These are phyloP conservation scores for Penicillium ucsense DNA, from an alignment of 495 filamentous ascomycete species.

Conservation along the genomic window DNA sequence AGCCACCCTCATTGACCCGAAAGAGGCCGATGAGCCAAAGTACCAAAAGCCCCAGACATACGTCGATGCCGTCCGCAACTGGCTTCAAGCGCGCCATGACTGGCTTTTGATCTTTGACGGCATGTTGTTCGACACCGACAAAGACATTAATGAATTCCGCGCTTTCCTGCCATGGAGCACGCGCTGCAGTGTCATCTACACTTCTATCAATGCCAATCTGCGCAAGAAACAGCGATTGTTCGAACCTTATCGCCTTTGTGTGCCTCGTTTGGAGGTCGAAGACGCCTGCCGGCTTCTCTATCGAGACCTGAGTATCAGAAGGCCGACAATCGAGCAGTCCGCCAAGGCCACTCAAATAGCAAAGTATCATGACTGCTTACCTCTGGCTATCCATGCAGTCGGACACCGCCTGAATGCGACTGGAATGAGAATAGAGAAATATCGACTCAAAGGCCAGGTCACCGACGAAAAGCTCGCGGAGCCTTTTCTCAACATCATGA, in stretches of 20 bases:
- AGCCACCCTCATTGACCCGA: slow-evolving; percentile 39
- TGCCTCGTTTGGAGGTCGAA: slow-evolving; percentile 49
- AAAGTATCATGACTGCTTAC: slow-evolving; percentile 58
- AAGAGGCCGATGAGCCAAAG: slow-evolving; percentile 25
- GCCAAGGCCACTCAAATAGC: slow-evolving; percentile 57
- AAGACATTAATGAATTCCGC: slow-evolving; percentile 46
- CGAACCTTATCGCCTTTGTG: slow-evolving; percentile 61
- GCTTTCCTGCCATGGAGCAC: slow-evolving; percentile 61
- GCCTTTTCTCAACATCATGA: slow-evolving; percentile 60
- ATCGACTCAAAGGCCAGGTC: slow-evolving; percentile 55
- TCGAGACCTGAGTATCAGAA: slow-evolving; percentile 44
- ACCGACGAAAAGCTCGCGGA: slow-evolving; percentile 58
- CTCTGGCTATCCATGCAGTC: slow-evolving; percentile 70
- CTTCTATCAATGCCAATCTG: slow-evolving; percentile 58
- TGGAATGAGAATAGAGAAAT: slow-evolving; percentile 58
- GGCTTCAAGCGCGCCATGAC: slow-evolving; percentile 59
- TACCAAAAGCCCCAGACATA: slow-evolving; percentile 42
- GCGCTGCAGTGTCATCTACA: slow-evolving; percentile 66
- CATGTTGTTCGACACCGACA: slow-evolving; percentile 52
- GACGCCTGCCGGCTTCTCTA: slow-evolving; percentile 50
- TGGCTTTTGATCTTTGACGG: slow-evolving; percentile 77
- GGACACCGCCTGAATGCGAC: slow-evolving; percentile 66
- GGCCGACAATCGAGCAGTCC: slow-evolving; percentile 45
- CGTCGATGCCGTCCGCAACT: slow-evolving; percentile 51
- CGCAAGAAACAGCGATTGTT: slow-evolving; percentile 60